A percentile compares a stretch with the other conserved stretches of the same genome.
Conservation (phyloP, 257 asterid genomes). For the Capsicum baccatum region DNA sequence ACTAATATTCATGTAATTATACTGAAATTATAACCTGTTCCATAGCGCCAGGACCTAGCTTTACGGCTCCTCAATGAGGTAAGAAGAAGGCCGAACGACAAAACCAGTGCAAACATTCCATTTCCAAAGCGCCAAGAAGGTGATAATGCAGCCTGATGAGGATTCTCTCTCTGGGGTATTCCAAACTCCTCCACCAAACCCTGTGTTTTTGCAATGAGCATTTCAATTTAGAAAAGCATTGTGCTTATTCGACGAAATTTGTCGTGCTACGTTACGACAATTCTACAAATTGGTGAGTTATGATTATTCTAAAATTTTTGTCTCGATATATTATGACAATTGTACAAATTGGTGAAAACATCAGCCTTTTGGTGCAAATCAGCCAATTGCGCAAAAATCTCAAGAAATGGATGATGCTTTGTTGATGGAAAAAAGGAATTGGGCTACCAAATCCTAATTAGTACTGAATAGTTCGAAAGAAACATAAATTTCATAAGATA, state of each 20-base stretch:
- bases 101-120: constrained; percentile 94
- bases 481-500: background rate
- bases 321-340: background rate
- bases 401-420: background rate
- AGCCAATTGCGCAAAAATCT: background rate
- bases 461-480: background rate
- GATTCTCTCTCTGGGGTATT: constrained; percentile 73
- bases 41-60: constrained; percentile 98
- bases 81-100: constrained; percentile 90
- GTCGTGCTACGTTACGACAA: background rate
- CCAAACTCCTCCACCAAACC: constrained; percentile 96
- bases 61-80: constrained; percentile 83
- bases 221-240: background rate
- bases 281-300: background rate
- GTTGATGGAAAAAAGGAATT: background rate
- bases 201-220: constrained; percentile 40
- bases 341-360: background rate
- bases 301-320: too few species aligned
- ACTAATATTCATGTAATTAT: background rate
- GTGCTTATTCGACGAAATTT: background rate
- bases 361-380: background rate
- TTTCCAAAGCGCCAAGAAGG: constrained; percentile 95
- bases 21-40: constrained; percentile 62
- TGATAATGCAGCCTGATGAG: constrained; percentile 52
- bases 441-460: background rate